Base-by-base conservation (phyloP, 257 asterid species). In the Leptodermis oblonga region DNA sequence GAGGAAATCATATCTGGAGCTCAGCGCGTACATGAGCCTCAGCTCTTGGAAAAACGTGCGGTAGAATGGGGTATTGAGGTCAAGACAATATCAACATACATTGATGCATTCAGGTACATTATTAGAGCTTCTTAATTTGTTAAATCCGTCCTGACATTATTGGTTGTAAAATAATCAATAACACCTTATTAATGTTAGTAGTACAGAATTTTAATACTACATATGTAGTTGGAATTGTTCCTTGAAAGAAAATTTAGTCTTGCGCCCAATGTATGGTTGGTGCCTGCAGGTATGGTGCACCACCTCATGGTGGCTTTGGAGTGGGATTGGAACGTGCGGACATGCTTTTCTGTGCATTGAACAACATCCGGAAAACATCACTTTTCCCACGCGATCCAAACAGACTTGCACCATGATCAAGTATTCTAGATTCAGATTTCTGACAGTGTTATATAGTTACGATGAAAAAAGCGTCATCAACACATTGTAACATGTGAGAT, bases 1-100 rank as follows among this genome's bases (percentile, higher is more conserved):
- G 98, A 92, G 80, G 97, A 92, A 76, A 92, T 92, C 58, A 88
- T 92, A 37, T 92, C 98, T 18, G 97, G 98, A 68, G 97, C 95
- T 77, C 98, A 92, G 75, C 97, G 97, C 81, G 73, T 86, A 51
- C 98, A 92, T 25, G 82, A 82, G 46, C 84, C 96, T 9, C 92
- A 88, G 70, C 73, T 82, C 10, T 77, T 90, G 83, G 66, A 75
- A 4, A 81, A 82, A 79, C 97, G 92, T 53, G 98, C 98, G 1
- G 78, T 76, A 76, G 81, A 77, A 58, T 80, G 83, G 36, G 98
- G 98, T 56, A 88, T 92, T 72, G 96, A 90, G 34, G 84, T 90
- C 31, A 73, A 73, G 61, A 86, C 95, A 4, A 88, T 92, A 80
- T 83, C 95, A 18, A 83, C 98, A 55, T 92, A 92, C 64, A 81